Evolutionary conservation across 495 filamentous ascomycete species (phyloP).

Genomic region (Choiromyces venosus): DNA sequence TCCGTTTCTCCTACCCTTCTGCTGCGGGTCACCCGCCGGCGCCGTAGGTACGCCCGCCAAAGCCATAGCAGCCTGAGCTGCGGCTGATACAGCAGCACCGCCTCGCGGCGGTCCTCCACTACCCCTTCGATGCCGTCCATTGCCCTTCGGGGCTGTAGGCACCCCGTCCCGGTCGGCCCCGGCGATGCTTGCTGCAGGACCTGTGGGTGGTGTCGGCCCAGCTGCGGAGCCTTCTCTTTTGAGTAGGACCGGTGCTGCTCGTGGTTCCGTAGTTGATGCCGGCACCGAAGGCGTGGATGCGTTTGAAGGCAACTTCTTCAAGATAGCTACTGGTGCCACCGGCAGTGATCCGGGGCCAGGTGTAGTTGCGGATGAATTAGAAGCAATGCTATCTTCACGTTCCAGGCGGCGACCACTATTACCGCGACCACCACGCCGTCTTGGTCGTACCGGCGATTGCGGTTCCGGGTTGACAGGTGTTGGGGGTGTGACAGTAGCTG

Average conservation of each 20-base stretch:
- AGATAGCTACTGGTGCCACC: conserved; percentile 42
- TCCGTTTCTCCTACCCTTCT: conserved; percentile 19
- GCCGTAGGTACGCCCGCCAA: conserved; percentile 25
- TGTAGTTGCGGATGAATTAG: conserved; percentile 33
- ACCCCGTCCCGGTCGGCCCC: conserved; percentile 1
- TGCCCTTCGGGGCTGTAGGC: conserved; percentile 26
- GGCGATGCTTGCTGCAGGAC: conserved; percentile 25
- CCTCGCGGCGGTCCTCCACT: conserved; percentile 19
- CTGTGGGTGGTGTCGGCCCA: conserved; percentile 36
- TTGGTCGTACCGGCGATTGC: conserved; percentile 31
- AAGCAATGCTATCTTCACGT: conserved; percentile 32
- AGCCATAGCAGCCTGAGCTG: conserved; percentile 7
- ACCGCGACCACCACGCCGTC: conserved; percentile 29
- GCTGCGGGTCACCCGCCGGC: conserved; percentile 21
- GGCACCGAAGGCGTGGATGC: neutral
- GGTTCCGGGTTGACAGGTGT: conserved; percentile 35
- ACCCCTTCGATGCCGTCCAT: conserved; percentile 26
- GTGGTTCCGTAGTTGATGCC: conserved; percentile 36
- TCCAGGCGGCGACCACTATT: conserved; percentile 19
- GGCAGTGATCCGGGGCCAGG: conserved; percentile 11
- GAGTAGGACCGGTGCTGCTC: conserved; percentile 28
- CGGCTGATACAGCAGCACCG: neutral
- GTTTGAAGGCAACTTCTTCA: conserved; percentile 43
- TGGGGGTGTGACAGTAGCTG: conserved; percentile 33
- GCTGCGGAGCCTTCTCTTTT: conserved; percentile 34